phyloP scores from a whole-genome alignment of 768 basidiomycete species.

The Galerina marginata region DNA sequence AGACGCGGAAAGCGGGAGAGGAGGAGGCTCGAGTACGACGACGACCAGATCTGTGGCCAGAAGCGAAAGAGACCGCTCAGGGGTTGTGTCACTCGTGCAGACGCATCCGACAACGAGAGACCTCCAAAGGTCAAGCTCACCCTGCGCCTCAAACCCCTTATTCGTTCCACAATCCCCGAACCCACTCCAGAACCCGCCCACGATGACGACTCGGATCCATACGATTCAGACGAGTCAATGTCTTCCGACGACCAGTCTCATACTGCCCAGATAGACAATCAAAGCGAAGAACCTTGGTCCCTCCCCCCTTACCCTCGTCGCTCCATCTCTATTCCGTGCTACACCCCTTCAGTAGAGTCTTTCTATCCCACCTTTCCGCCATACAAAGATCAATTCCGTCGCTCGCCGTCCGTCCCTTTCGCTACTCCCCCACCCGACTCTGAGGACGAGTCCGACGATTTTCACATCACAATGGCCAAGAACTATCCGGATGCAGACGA shows the following conservation, averaged over 20 bases:
- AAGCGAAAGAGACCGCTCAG: conserved; percentile 52
- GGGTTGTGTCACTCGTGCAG: conserved; percentile 37
- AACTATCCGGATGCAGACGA: conserved; percentile 37
- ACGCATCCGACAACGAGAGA: conserved; percentile 46
- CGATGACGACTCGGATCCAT: conserved; percentile 41
- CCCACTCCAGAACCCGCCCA: conserved; percentile 37
- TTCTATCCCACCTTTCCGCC: conserved; percentile 36
- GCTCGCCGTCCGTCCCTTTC: conserved; percentile 62
- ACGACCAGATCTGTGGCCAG: conserved; percentile 38
- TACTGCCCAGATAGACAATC: conserved; percentile 26
- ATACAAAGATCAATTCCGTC: conserved; percentile 43
- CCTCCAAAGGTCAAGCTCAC: conserved; percentile 76
- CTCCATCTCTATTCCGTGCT: conserved; percentile 61
- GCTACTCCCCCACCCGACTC: conserved; percentile 79
- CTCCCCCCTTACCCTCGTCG: conserved; percentile 62
- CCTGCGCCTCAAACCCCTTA: conserved; percentile 61
- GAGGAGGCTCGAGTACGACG: conserved; percentile 19
- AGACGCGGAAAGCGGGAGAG: conserved; percentile 32
- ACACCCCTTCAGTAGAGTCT: conserved; percentile 51
- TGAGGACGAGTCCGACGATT: conserved; percentile 63
- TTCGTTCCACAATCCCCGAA: conserved; percentile 19
- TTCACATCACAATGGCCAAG: conserved; percentile 49
- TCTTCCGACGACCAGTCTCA: conserved; percentile 46
- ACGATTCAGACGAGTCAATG: conserved; percentile 43
- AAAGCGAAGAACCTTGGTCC: conserved; percentile 49